A percentile compares a stretch with the other conserved stretches of the same genome.
These are phyloP conservation scores for Vaccinium vitisidaea DNA, from an alignment of 148 eudicot genomes.

Conservation along the genomic window DNA sequence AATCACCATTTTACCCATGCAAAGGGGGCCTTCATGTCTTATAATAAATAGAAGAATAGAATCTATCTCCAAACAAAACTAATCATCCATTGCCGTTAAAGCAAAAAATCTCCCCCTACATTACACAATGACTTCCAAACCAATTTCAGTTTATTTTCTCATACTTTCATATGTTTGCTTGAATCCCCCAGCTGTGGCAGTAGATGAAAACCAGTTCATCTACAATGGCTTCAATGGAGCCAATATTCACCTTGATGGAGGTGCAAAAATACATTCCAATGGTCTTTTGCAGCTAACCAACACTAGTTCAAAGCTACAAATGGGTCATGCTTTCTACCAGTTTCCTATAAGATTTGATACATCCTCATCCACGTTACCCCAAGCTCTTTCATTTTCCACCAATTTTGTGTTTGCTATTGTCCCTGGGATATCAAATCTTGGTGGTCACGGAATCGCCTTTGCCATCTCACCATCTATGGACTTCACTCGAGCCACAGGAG, in stretches of 20 bases:
- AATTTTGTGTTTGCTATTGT: not conserved
- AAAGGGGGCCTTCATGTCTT: not conserved
- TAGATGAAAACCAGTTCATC: too few species aligned
- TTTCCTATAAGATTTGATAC: slow-evolving; percentile 1
- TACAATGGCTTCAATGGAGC: slow-evolving; percentile 21
- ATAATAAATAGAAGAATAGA: not conserved
- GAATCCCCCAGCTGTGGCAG: too few species aligned
- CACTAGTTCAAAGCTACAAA: not conserved
- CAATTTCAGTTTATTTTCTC: not conserved
- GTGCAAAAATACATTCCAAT: slow-evolving; percentile 13
- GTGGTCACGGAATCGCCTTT: slow-evolving; percentile 25
- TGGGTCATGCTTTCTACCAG: slow-evolving; percentile 25
- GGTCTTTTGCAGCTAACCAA: slow-evolving; percentile 31
- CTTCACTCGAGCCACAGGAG: slow-evolving; percentile 11
- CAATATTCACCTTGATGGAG: slow-evolving; percentile 24
- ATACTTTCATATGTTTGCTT: not conserved
- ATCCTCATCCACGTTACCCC: not conserved
- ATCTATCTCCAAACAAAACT: not conserved
- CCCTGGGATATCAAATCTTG: not conserved
- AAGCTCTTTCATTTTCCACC: not conserved
- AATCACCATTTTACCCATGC: not conserved
- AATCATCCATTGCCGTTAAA: not conserved
- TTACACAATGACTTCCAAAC: not conserved
- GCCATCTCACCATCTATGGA: slow-evolving; percentile 19
- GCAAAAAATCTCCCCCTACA: not conserved